A percentile compares a stretch with the other conserved stretches of the same genome.
Evolutionary conservation across 257 asterid genomes (phyloP).

Genomic region (Anisodus acutangulus): DNA sequence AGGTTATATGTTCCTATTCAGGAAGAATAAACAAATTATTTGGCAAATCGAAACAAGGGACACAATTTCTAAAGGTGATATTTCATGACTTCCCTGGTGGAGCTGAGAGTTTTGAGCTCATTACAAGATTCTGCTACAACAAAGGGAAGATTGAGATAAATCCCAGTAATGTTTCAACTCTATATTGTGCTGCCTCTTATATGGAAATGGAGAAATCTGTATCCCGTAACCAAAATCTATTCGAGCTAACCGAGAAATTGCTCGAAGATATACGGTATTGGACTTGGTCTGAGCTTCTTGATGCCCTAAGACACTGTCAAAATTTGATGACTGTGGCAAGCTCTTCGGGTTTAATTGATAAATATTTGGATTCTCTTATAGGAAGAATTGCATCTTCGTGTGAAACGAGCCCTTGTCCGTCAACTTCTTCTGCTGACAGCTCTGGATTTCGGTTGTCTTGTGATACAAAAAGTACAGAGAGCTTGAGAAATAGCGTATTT

Average conservation of each 20-base stretch:
- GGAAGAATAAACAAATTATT: constrained; percentile 59
- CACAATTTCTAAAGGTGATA: constrained; percentile 58
- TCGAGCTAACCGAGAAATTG: constrained; percentile 57
- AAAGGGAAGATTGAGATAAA: constrained; percentile 50
- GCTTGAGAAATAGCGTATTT: constrained; percentile 54
- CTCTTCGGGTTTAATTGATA: constrained; percentile 52
- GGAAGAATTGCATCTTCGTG: constrained; percentile 53
- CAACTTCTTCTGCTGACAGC: constrained; percentile 76
- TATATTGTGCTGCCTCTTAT: constrained; percentile 59
- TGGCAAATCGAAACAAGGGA: constrained; percentile 49
- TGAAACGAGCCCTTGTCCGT: constrained; percentile 79
- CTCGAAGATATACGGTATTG: constrained; percentile 59
- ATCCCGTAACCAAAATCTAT: constrained; percentile 46
- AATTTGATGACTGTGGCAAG: constrained; percentile 44
- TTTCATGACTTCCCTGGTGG: constrained; percentile 92
- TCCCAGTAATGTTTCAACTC: constrained; percentile 57
- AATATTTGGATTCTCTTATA: constrained; percentile 55
- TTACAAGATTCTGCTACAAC: constrained; percentile 76
- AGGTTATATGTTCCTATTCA: constrained; percentile 59
- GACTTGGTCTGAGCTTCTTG: constrained; percentile 81
- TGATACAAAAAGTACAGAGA: constrained; percentile 80
- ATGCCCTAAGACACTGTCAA: constrained; percentile 62
- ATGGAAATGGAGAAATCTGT: constrained; percentile 70
- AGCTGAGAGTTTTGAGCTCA: constrained; percentile 70
- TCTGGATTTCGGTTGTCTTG: constrained; percentile 60